Base-by-base conservation (phyloP, 2,329 filamentous ascomycete genomes). In the Claviceps digitariae region DNA sequence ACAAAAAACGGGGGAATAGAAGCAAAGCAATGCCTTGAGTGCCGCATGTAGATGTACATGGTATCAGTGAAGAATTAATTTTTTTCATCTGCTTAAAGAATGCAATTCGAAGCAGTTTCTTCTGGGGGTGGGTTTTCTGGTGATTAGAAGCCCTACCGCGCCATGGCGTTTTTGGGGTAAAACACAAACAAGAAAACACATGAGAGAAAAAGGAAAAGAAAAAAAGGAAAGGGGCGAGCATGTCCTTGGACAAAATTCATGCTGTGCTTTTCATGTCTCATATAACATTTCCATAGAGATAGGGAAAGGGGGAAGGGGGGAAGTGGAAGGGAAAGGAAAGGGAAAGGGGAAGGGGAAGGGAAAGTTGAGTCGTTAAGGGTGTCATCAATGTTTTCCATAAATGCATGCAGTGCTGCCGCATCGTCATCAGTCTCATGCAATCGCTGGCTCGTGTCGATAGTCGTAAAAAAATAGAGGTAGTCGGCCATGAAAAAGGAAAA, bases 391-490 rank as follows among this genome's bases (percentile, higher is more conserved):
- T 20, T 34, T 45, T 34, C 47, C n/a, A 20, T 36, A 45, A 49
- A 54, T 25, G 41, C 48, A 44, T 49, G 27, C 21, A 29, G 36
- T 38, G 29, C 43, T 49, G 29, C 23, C 13, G 31, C 43, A 51
- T 48, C 17, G n/a, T 34, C 45, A 41, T 54, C 45, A 54, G 23
- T 27, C 38, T 54, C 53, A 36, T 54, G 43, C 45, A 54, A 27
- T 51, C 49, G 44, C 50, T 48, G 44, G 44, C 49, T 54, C 49
- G 38, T 54, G 21, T 50, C 50, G 23, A 40, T 43, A n/a, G 41
- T 51, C 49, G 34, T 40, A 8, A 34, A 34, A 34, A 29, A 8
- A 29, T 4, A 29, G 27, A 29, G 27, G 27, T 29, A 29, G 27
- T 29, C 4, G 27, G 8, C 27, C 27, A 29, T 8, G 4, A 44